A percentile compares a stretch with the other conserved stretches of the same genome.
Evolutionary conservation across 2,329 filamentous ascomycete species (phyloP).

Genomic region (Capronia epimyces): DNA sequence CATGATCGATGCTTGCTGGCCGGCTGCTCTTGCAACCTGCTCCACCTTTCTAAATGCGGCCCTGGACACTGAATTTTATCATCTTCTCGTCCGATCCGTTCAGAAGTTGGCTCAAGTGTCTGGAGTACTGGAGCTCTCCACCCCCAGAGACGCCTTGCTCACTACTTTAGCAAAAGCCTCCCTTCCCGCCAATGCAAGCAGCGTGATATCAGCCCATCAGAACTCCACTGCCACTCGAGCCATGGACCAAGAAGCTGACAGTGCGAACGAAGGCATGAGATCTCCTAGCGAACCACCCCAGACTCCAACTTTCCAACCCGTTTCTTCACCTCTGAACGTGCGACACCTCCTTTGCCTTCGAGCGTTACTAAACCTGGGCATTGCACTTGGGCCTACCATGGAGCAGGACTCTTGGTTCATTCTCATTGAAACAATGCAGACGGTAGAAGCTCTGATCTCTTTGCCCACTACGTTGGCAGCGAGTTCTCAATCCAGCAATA

Average conservation of each 20-base stretch:
- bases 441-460: conserved; percentile 82
- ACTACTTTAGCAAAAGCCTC: conserved; percentile 91
- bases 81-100: conserved; percentile 82
- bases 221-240: conserved; percentile 5
- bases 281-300: conserved; percentile 19
- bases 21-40: conserved; percentile 86
- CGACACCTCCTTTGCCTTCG: conserved; percentile 85
- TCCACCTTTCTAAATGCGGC: conserved; percentile 93
- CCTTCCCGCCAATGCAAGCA: conserved; percentile 65
- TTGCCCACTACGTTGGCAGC: conserved; percentile 32
- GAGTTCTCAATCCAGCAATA: conserved; percentile 31
- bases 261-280: conserved; percentile 5
- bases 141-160: conserved; percentile 87
- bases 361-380: conserved; percentile 89
- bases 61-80: conserved; percentile 89
- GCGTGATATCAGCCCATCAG: conserved; percentile 19
- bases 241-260: conserved; percentile 6
- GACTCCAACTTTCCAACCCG: conserved; percentile 38
- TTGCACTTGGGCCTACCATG: conserved; percentile 84
- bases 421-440: conserved; percentile 82
- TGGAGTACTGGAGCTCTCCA: conserved; percentile 74
- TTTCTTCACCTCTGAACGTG: conserved; percentile 62
- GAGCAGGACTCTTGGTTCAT: conserved; percentile 77
- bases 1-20: conserved; percentile 91
- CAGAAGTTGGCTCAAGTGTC: conserved; percentile 95